These are phyloP conservation scores for Globisporangium nodosum DNA, from an alignment of 352 stramenopile species.

Conservation along the genomic window DNA sequence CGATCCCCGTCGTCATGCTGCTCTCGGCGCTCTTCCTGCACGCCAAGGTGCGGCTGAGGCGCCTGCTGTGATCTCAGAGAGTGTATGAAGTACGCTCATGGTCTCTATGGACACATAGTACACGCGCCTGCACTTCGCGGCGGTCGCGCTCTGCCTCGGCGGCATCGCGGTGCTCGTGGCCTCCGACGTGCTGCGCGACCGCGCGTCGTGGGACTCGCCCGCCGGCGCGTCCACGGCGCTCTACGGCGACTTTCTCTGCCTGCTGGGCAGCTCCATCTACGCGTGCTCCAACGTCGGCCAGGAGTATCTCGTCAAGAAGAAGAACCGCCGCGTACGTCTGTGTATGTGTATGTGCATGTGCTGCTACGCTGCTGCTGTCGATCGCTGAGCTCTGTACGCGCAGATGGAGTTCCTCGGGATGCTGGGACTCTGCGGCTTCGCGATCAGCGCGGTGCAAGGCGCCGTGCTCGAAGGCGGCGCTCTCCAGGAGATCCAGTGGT, in stretches of 20 bases:
- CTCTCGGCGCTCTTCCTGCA: constrained; percentile 87
- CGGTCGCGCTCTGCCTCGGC: constrained; percentile 77
- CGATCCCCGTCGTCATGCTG: constrained; percentile 93
- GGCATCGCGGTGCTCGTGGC: constrained; percentile 81
- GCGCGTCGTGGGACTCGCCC: constrained; percentile 3
- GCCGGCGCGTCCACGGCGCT: constrained; percentile 24
- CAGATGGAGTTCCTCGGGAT: constrained; percentile 94
- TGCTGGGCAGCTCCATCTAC: constrained; percentile 91
- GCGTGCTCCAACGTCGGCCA: constrained; percentile 90
- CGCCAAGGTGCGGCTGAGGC: constrained; percentile 30
- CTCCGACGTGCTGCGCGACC: constrained; percentile 72
- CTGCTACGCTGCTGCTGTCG: too few relatives aligned
- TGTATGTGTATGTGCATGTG: neutral
- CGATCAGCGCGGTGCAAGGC: constrained; percentile 84
- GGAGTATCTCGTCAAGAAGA: constrained; percentile 83
- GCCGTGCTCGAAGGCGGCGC: constrained; percentile 73
- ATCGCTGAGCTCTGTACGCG: constrained; percentile 8
- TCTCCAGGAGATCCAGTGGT: constrained; percentile 40
- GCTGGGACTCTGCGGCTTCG: constrained; percentile 88
- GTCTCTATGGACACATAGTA: constrained; percentile 36
- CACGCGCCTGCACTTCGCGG: constrained; percentile 58
- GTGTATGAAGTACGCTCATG: neutral
- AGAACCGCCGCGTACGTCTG: constrained; percentile 41
- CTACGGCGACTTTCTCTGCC: constrained; percentile 88
- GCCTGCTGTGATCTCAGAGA: neutral